These are phyloP conservation scores for Monilinia aucupariae DNA, from an alignment of 2,329 filamentous ascomycete species.

Conservation along the genomic window DNA sequence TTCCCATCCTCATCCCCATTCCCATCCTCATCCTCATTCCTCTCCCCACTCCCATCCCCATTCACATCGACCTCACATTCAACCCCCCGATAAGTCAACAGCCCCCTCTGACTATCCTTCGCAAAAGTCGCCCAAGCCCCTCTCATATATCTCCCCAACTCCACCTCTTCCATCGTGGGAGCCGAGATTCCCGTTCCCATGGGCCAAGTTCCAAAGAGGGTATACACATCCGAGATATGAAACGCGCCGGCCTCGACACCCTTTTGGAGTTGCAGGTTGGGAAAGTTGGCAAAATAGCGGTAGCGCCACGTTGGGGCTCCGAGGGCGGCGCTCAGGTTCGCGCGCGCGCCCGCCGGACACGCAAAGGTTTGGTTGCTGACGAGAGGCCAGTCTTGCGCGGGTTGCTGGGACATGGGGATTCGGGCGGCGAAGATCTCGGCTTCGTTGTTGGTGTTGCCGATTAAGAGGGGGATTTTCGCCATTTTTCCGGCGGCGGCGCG, in stretches of 20 bases:
- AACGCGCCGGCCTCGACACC: constrained; percentile 35
- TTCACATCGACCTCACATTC: background rate
- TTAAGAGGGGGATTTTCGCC: constrained; percentile 25
- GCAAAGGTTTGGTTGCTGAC: constrained; percentile 35
- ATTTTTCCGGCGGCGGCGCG: constrained; percentile 16
- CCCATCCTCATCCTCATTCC: too few species aligned
- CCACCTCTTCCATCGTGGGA: too few species aligned
- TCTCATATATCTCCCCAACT: constrained; percentile 33
- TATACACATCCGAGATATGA: constrained; percentile 33
- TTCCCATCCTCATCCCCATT: too few species aligned
- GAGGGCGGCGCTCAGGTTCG: constrained; percentile 27
- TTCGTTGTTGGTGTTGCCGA: constrained; percentile 37
- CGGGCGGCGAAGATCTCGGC: constrained; percentile 31
- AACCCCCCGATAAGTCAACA: constrained; percentile 28
- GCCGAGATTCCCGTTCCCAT: too few species aligned
- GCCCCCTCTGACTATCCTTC: constrained; percentile 36
- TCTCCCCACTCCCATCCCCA: too few species aligned
- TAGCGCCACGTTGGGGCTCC: constrained; percentile 38
- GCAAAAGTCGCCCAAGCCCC: constrained; percentile 39
- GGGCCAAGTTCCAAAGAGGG: too few species aligned
- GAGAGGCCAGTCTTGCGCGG: constrained; percentile 29
- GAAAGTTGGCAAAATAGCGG: constrained; percentile 35
- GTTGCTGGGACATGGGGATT: constrained; percentile 22
- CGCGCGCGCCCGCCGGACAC: constrained; percentile 33
- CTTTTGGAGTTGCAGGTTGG: constrained; percentile 29